Evolutionary conservation across 164 flowering plant genomes (phyloP).

Genomic region (Berberis thunbergii): DNA sequence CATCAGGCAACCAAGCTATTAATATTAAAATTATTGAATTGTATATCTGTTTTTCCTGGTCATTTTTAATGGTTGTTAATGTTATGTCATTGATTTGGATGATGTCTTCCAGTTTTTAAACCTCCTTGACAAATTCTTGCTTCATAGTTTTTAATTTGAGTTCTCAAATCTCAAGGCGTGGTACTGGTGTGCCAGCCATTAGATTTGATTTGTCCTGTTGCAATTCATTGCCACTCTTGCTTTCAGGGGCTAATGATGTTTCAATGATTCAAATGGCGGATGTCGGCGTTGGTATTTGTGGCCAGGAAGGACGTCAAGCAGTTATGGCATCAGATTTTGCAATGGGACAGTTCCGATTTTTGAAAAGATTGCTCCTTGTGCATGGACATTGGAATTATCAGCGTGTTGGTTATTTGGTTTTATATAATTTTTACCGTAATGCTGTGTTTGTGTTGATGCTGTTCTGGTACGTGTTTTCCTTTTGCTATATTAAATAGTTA

Average conservation of each 20-base stretch:
- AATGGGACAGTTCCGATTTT: conserved; percentile 87
- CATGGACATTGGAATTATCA: conserved; percentile 97
- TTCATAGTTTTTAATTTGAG: too few species aligned
- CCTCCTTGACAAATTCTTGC: too few species aligned
- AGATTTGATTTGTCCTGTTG: too few species aligned
- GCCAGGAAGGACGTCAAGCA: conserved; percentile 97
- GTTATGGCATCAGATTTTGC: conserved; percentile 99
- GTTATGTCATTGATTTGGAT: too few species aligned
- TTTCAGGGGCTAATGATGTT: conserved; percentile 89
- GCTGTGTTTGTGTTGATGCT: conserved; percentile 92
- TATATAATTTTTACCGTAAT: conserved; percentile 90
- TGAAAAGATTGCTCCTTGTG: conserved; percentile 75
- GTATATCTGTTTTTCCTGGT: too few species aligned
- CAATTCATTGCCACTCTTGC: background rate
- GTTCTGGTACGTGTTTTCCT: conserved; percentile 54
- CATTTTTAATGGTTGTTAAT: too few species aligned
- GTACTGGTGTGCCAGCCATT: too few species aligned
- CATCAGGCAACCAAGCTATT: too few species aligned
- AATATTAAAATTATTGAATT: too few species aligned
- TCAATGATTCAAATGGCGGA: conserved; percentile 99
- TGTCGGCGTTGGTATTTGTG: conserved; percentile 93
- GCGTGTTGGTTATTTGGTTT: conserved; percentile 73
- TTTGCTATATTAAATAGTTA: background rate
- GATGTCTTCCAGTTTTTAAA: too few species aligned
- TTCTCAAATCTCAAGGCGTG: too few species aligned